phyloP scores from a whole-genome alignment of 208 protist species.

The Trypanosoma scelopori region DNA sequence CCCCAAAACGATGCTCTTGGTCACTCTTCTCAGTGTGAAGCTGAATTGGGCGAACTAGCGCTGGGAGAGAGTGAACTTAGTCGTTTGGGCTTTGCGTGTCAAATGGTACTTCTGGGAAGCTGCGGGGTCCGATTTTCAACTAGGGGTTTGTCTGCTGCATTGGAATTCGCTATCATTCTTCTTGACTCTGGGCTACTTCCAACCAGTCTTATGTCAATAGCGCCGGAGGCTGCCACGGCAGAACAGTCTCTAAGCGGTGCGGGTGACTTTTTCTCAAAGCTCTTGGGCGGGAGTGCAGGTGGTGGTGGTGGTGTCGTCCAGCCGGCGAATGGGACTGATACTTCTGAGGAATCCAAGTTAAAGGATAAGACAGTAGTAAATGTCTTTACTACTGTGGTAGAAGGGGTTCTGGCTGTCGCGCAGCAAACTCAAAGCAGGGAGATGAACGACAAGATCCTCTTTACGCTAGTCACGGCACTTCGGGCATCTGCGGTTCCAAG shows the following conservation, averaged over 20 bases:
- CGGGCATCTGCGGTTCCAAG: slow-evolving; percentile 55
- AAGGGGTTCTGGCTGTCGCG: slow-evolving; percentile 51
- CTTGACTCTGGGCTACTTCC: slow-evolving; percentile 61
- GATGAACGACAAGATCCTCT: slow-evolving; percentile 50
- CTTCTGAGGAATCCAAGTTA: slow-evolving; percentile 3
- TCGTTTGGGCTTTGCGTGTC: slow-evolving; percentile 48
- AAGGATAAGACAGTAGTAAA: slow-evolving; percentile 32
- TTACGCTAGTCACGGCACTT: slow-evolving; percentile 62
- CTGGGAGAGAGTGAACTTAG: slow-evolving; percentile 28
- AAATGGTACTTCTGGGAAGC: slow-evolving; percentile 45
- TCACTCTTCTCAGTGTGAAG: no score
- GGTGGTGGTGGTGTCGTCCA: not conserved
- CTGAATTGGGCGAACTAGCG: slow-evolving; percentile 10
- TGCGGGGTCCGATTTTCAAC: slow-evolving; percentile 30
- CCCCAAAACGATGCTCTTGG: no score
- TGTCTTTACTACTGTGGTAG: slow-evolving; percentile 55
- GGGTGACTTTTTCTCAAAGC: slow-evolving; percentile 63
- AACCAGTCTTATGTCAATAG: slow-evolving; percentile 26
- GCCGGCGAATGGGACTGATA: not conserved
- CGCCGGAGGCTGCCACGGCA: slow-evolving; percentile 32
- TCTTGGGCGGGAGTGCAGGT: slow-evolving; percentile 36
- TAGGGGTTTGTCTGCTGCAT: slow-evolving; percentile 36
- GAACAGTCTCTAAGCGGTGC: slow-evolving; percentile 22
- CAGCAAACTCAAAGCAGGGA: slow-evolving; percentile 42
- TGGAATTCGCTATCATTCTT: slow-evolving; percentile 62